Percentiles rank a stretch among this genome's conserved stretches.
Conservation (phyloP, 805 yeast genomes). For the Diddensiella transvaalensis region DNA sequence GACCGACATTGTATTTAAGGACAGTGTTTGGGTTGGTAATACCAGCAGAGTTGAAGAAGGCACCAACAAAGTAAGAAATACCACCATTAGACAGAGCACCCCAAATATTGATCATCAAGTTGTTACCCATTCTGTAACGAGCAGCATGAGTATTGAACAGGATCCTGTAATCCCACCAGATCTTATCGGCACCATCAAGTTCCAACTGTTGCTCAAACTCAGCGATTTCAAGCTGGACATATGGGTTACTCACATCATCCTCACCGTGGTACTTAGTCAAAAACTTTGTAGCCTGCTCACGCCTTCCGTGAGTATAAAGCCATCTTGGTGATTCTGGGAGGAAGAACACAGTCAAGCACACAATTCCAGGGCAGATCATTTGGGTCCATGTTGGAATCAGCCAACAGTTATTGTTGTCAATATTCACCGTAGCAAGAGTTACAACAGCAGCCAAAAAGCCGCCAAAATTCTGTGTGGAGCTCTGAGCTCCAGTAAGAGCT, state of each 20-base stretch:
- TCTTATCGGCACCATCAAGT: conserved; percentile 13
- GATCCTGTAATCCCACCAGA: conserved; percentile 17
- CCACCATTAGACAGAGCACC: conserved; percentile 14
- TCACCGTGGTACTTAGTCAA: conserved; percentile 16
- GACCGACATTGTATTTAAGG: conserved; percentile 8
- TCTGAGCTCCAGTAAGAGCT: conserved; percentile 13
- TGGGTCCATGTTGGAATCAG: conserved; percentile 15
- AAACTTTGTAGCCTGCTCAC: conserved; percentile 7
- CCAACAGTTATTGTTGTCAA: conserved; percentile 12
- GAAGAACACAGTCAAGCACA: conserved; percentile 3
- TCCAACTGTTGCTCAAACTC: conserved; percentile 13
- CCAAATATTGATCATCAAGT: conserved; percentile 13
- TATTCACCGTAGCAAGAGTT: conserved; percentile 7
- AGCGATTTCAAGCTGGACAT: conserved; percentile 10
- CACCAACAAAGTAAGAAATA: conserved; percentile 15
- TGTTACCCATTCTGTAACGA: conserved; percentile 15
- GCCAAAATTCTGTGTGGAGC: conserved; percentile 14
- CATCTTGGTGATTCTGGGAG: conserved; percentile 19
- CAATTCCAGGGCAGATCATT: conserved; percentile 9
- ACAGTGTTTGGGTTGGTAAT: conserved; percentile 10
- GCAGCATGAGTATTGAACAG: conserved; percentile 13
- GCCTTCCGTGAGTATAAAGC: conserved; percentile 10
- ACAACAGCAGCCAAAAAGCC: conserved; percentile 11
- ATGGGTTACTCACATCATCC: conserved; percentile 10
- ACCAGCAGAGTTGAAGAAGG: conserved; percentile 14